A percentile compares a stretch with the other conserved stretches of the same genome.
Evolutionary conservation across 73 alveolate genomes (phyloP).

Genomic region (Tetrahymena thermophila): DNA sequence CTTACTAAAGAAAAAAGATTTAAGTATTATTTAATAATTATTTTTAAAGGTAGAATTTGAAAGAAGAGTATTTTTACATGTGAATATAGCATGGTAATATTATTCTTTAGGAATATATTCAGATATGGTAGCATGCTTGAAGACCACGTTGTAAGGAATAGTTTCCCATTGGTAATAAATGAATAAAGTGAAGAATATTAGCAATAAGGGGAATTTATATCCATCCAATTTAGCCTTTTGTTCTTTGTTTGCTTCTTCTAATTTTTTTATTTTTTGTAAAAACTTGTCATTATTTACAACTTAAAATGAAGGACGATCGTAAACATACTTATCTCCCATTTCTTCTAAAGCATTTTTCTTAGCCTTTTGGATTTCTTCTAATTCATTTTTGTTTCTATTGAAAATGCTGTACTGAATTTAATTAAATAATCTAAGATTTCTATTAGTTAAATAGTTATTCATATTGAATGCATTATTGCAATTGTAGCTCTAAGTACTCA

Average conservation of each 20-base stretch:
- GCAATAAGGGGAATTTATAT: not conserved
- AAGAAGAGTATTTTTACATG: not conserved
- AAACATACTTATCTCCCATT: not conserved
- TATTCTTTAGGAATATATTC: slow-evolving; percentile 37
- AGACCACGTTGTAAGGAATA: slow-evolving; percentile 11
- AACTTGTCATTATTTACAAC: not conserved
- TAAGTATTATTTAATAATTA: slow-evolving; percentile 4
- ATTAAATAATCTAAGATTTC: not conserved
- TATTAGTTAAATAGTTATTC: not conserved
- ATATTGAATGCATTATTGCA: not conserved
- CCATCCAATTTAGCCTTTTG: not conserved
- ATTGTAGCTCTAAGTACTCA: not conserved
- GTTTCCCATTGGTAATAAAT: slow-evolving; percentile 8
- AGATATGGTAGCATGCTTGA: slow-evolving; percentile 33
- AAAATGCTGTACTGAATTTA: not conserved
- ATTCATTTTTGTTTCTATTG: not conserved
- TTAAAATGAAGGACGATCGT: not conserved
- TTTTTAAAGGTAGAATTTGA: not conserved
- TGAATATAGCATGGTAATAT: slow-evolving; percentile 11
- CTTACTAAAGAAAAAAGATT: slow-evolving; percentile 19
- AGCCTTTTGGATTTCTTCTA: not conserved
- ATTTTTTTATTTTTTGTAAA: not conserved
- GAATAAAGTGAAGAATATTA: not conserved
- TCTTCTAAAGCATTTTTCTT: not conserved
- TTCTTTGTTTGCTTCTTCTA: not conserved